A percentile compares a stretch with the other conserved stretches of the same genome.
These are phyloP conservation scores for Neoboletus subvelutipes DNA, from an alignment of 768 basidiomycete genomes.

Conservation along the genomic window DNA sequence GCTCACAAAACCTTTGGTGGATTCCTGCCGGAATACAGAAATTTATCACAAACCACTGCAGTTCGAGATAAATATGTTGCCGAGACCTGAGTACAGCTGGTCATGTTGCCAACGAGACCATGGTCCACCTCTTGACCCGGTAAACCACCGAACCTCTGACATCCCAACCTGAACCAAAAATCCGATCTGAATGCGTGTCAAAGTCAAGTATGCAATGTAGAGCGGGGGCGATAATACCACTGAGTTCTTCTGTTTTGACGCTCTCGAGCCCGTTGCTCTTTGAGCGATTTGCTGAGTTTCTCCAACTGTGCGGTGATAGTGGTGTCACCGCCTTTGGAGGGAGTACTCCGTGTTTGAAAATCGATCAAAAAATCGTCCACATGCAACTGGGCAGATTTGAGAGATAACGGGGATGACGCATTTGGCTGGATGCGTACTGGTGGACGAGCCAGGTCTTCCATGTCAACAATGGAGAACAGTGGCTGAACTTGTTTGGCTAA, in stretches of 20 bases:
- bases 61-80: background rate
- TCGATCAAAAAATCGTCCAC: slow-evolving; percentile 50
- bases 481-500: background rate
- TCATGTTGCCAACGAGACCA: background rate
- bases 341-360: slow-evolving; percentile 45
- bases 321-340: slow-evolving; percentile 50
- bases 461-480: slow-evolving; percentile 15
- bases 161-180: background rate
- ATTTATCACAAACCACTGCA: background rate
- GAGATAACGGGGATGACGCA: slow-evolving; percentile 37
- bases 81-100: background rate
- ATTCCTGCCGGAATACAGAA: background rate
- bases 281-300: slow-evolving; percentile 53
- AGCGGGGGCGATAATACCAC: slow-evolving; percentile 2
- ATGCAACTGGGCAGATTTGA: slow-evolving; percentile 40
- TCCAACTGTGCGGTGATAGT: slow-evolving; percentile 60
- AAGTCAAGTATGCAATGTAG: background rate
- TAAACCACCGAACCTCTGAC: background rate
- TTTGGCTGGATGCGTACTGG: slow-evolving; percentile 47
- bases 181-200: slow-evolving; percentile 11
- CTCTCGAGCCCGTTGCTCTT: slow-evolving; percentile 42
- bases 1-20: background rate
- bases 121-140: background rate
- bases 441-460: slow-evolving; percentile 50
- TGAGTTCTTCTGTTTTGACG: slow-evolving; percentile 9